A percentile compares a stretch with the other conserved stretches of the same genome.
Conservation (phyloP, 352 stramenopile species). For the Globisporangium canariense region DNA sequence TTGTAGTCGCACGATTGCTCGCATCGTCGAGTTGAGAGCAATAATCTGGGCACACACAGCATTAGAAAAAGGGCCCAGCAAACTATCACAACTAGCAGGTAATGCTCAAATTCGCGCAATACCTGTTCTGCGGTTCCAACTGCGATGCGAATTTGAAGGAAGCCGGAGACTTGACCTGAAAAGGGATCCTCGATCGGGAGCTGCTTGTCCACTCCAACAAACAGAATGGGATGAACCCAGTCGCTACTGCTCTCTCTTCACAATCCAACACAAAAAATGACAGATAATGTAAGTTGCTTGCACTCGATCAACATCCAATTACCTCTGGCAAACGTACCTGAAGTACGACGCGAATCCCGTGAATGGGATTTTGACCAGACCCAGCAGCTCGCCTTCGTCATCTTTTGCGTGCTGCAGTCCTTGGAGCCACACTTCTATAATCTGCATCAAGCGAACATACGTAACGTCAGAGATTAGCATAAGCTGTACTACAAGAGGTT, state of each 20-base stretch:
- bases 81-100: background rate
- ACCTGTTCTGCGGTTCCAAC: constrained; percentile 60
- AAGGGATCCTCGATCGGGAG: constrained; percentile 48
- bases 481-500: background rate
- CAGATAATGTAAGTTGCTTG: background rate
- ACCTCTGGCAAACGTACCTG: constrained; percentile 19
- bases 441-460: constrained; percentile 19
- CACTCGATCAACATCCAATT: background rate
- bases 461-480: background rate
- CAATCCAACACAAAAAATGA: background rate
- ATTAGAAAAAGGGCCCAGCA: background rate
- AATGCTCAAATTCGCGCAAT: background rate
- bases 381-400: constrained; percentile 24
- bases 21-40: constrained; percentile 24
- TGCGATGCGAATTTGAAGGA: constrained; percentile 30
- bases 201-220: constrained; percentile 28
- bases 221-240: constrained; percentile 19
- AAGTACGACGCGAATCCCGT: constrained; percentile 21
- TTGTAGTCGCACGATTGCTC: constrained; percentile 33
- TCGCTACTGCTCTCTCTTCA: constrained; percentile 4
- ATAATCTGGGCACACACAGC: constrained; percentile 22
- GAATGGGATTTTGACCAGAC: constrained; percentile 33
- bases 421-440: constrained; percentile 40
- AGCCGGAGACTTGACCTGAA: constrained; percentile 26
- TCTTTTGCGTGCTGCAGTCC: constrained; percentile 1